Evolutionary conservation across 2,329 filamentous ascomycete genomes (phyloP).

Genomic region (Apiospora aurea): DNA sequence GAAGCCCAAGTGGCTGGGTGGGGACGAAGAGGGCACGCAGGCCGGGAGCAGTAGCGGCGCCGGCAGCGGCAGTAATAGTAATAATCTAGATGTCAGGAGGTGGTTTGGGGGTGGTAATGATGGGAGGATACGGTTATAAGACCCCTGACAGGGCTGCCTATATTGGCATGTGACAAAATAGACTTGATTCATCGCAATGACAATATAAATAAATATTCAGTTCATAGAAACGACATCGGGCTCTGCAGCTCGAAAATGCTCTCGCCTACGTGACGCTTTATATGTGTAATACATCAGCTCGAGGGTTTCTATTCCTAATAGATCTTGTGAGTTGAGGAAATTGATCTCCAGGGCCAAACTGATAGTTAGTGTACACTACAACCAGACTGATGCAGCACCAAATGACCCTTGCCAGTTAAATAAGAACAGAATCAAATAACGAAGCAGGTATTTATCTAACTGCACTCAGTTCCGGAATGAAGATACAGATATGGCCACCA

Average conservation of each 20-base stretch:
- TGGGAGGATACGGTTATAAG: conserved; percentile 43
- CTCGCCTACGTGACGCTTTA: no score
- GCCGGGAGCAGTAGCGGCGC: conserved; percentile 39
- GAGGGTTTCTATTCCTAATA: not conserved
- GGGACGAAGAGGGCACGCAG: conserved; percentile 53
- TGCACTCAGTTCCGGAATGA: not conserved
- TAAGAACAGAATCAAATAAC: not conserved
- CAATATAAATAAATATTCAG: not conserved
- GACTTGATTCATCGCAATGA: conserved; percentile 8
- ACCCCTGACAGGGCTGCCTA: not conserved
- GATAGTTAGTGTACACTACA: not conserved
- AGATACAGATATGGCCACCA: not conserved
- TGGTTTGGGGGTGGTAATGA: conserved; percentile 66
- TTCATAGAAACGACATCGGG: not conserved
- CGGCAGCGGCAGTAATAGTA: conserved; percentile 41
- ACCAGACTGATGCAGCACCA: not conserved
- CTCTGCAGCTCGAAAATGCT: no score
- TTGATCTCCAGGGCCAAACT: not conserved
- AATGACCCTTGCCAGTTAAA: no score
- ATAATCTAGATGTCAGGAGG: conserved; percentile 53
- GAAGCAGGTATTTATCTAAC: not conserved
- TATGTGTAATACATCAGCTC: not conserved
- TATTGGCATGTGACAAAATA: conserved; percentile 1
- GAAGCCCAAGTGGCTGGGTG: conserved; percentile 82
- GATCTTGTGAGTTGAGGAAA: not conserved